Evolutionary conservation across 257 asterid genomes (phyloP).

Genomic region (Knoxia roxburghii): DNA sequence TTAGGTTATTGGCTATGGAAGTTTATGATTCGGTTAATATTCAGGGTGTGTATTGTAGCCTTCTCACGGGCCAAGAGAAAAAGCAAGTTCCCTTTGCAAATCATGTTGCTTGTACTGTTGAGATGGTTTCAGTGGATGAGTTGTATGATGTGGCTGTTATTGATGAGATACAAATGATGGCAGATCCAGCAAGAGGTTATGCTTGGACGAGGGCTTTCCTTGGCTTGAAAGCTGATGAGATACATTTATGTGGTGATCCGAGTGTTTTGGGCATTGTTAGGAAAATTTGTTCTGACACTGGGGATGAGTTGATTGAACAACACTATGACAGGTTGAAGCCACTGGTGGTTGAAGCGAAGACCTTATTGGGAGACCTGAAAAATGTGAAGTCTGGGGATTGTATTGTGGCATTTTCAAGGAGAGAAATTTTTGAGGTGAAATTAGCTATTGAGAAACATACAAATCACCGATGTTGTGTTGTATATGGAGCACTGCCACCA

Average conservation of each 20-base stretch:
- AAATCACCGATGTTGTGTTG: constrained; percentile 82
- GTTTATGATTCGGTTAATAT: constrained; percentile 92
- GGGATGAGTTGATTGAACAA: constrained; percentile 77
- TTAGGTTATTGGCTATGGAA: constrained; percentile 93
- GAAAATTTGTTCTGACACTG: constrained; percentile 61
- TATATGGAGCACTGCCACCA: constrained; percentile 92
- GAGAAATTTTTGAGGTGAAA: constrained; percentile 89
- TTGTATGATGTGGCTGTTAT: constrained; percentile 88
- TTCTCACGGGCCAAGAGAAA: constrained; percentile 83
- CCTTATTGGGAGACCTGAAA: constrained; percentile 73
- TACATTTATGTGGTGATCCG: constrained; percentile 97
- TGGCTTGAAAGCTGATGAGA: constrained; percentile 90
- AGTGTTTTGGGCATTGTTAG: constrained; percentile 72
- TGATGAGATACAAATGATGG: constrained; percentile 95
- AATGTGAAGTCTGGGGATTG: constrained; percentile 88
- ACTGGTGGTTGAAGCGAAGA: constrained; percentile 87
- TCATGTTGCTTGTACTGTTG: constrained; percentile 95
- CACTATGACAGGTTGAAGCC: constrained; percentile 82
- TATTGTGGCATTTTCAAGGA: constrained; percentile 90
- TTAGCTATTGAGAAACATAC: constrained; percentile 79
- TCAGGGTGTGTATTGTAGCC: constrained; percentile 82
- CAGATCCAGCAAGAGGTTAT: constrained; percentile 76
- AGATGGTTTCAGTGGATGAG: constrained; percentile 79
- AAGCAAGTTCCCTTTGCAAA: constrained; percentile 77
- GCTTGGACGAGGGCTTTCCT: constrained; percentile 96